Evolutionary conservation across 306 rosid genomes (phyloP).

Genomic region (Alnus glutinosa): DNA sequence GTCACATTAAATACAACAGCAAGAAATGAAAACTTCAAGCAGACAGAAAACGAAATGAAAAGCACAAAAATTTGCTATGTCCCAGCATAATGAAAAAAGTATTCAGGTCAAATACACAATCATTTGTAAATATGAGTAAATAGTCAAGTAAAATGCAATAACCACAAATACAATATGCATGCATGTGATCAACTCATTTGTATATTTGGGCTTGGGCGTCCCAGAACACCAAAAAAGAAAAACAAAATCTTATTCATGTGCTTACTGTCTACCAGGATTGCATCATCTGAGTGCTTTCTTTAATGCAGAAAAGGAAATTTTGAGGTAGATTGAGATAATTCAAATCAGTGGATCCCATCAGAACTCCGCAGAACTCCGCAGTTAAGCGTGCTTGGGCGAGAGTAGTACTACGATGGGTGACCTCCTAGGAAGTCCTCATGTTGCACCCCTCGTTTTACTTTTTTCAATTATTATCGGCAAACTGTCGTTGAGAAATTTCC

Average conservation of each 20-base stretch:
- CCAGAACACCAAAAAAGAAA: neutral
- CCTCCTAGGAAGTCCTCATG: too few relatives aligned
- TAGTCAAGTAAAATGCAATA: neutral
- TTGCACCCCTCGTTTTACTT: too few relatives aligned
- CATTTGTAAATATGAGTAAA: neutral
- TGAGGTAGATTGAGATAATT: neutral
- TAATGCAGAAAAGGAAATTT: neutral
- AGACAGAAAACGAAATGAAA: neutral
- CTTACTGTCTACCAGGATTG: neutral
- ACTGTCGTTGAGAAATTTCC: too few relatives aligned
- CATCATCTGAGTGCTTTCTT: neutral
- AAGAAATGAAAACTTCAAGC: neutral
- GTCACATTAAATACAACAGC: neutral
- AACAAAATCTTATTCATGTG: neutral
- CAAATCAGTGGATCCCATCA: neutral
- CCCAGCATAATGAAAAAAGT: neutral
- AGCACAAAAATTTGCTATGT: neutral
- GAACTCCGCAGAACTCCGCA: too few relatives aligned
- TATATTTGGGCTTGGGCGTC: neutral
- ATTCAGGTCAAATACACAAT: neutral
- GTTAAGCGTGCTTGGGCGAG: too few relatives aligned
- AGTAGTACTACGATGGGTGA: too few relatives aligned
- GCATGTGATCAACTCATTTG: neutral
- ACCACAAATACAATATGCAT: neutral
- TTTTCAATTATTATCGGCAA: too few relatives aligned